Evolutionary conservation across 2,329 filamentous ascomycete species (phyloP).

Genomic region (Diplodia scrobiculata): DNA sequence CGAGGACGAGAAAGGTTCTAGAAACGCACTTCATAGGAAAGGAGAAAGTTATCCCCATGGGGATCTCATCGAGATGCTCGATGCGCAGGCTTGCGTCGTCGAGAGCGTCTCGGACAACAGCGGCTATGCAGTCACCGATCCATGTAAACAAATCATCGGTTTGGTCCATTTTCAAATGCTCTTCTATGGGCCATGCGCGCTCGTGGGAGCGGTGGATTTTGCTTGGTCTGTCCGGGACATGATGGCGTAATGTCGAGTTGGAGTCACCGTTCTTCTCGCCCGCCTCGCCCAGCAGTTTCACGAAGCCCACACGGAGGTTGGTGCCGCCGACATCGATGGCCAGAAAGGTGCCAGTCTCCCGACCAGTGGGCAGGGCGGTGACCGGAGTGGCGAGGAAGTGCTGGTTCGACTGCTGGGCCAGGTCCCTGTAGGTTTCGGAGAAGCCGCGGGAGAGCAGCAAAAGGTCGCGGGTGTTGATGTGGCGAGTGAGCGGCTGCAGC

Average conservation of each 20-base stretch:
- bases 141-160: conserved; percentile 76
- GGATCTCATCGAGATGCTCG: conserved; percentile 51
- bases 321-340: conserved; percentile 62
- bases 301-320: conserved; percentile 68
- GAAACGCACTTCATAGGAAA: conserved; percentile 63
- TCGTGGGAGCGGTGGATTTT: conserved; percentile 64
- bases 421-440: conserved; percentile 41
- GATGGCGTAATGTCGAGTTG: conserved; percentile 29
- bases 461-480: conserved; percentile 39
- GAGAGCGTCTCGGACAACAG: conserved; percentile 66
- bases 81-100: conserved; percentile 41
- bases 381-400: conserved; percentile 48
- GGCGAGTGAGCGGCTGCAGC: conserved; percentile 40
- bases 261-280: conserved; percentile 41
- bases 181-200: conserved; percentile 71
- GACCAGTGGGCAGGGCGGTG: conserved; percentile 51
- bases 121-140: conserved; percentile 76
- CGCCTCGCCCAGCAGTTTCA: conserved; percentile 59
- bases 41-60: conserved; percentile 69
- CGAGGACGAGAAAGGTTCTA: background rate
- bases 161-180: conserved; percentile 72
- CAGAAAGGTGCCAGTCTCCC: conserved; percentile 64
- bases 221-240: conserved; percentile 34
- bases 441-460: conserved; percentile 42
- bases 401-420: conserved; percentile 42